phyloP scores from a whole-genome alignment of 306 rosid genomes.

The Sicyos edulis region DNA sequence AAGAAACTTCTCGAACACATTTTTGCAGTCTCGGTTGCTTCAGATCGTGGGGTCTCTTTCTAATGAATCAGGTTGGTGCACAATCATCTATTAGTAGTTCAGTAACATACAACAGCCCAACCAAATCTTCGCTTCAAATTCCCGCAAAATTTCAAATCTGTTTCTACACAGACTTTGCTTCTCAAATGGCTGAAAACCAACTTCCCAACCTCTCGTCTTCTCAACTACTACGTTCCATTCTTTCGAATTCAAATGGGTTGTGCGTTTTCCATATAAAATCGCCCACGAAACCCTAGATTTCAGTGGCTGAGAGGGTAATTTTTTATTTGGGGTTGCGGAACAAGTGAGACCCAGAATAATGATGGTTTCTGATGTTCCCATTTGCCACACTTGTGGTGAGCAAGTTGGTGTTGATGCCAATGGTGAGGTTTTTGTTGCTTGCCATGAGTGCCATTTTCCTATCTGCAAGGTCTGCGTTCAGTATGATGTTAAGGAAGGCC shows the following conservation, averaged over 20 bases:
- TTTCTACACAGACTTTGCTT: slow-evolving; percentile 41
- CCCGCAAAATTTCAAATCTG: slow-evolving; percentile 59
- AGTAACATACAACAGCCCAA: slow-evolving; percentile 50
- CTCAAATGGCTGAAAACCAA: slow-evolving; percentile 57
- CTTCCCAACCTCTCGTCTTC: slow-evolving; percentile 59
- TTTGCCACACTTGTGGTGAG: slow-evolving; percentile 81
- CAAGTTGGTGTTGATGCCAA: slow-evolving; percentile 60
- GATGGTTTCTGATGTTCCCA: slow-evolving; percentile 75
- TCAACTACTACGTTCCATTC: slow-evolving; percentile 40
- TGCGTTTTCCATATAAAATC: slow-evolving; percentile 45
- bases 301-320: slow-evolving; percentile 23
- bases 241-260: slow-evolving; percentile 23
- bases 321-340: slow-evolving; percentile 25
- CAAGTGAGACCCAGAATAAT: slow-evolving; percentile 41
- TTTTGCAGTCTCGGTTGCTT: neutral
- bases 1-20: neutral
- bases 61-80: neutral
- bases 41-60: slow-evolving; percentile 7
- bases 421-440: slow-evolving; percentile 75
- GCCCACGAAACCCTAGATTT: slow-evolving; percentile 21
- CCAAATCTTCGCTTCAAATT: slow-evolving; percentile 71
- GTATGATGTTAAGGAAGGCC: slow-evolving; percentile 68
- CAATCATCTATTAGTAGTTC: slow-evolving; percentile 8
- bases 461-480: slow-evolving; percentile 75
- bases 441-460: slow-evolving; percentile 73